Conservation (phyloP, 306 rosid genomes). For the Lathyrus oleraceus region DNA sequence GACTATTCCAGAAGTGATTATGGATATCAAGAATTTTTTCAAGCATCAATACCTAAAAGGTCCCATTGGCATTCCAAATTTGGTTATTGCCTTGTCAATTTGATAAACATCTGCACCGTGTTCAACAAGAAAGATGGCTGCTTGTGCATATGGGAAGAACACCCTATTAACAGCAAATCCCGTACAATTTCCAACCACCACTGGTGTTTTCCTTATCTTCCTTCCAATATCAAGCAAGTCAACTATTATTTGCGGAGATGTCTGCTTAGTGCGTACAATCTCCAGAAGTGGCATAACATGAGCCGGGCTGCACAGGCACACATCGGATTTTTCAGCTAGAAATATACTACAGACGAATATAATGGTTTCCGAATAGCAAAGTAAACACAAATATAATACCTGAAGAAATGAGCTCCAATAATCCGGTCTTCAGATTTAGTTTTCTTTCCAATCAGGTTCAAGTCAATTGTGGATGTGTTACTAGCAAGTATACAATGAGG, state of each 20-base stretch:
- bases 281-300: constrained; percentile 97
- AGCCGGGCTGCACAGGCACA: constrained; percentile 76
- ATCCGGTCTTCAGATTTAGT: constrained; percentile 77
- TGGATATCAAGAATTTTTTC: constrained; percentile 7
- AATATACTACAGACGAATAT: not conserved
- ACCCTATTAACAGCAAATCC: constrained; percentile 96
- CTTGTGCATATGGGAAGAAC: constrained; percentile 91
- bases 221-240: constrained; percentile 80
- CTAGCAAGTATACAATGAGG: constrained; percentile 90
- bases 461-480: constrained; percentile 96
- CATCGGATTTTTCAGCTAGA: constrained; percentile 25
- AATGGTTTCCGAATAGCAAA: not conserved
- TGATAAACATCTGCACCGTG: constrained; percentile 81
- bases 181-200: constrained; percentile 96
- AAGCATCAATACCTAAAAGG: constrained; percentile 76
- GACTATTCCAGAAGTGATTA: constrained; percentile 23
- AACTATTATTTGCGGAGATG: constrained; percentile 83
- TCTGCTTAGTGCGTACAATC: constrained; percentile 79
- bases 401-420: constrained; percentile 93
- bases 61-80: constrained; percentile 92
- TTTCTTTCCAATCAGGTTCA: constrained; percentile 83
- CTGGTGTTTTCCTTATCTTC: constrained; percentile 87
- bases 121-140: constrained; percentile 79
- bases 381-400: constrained; percentile 47
- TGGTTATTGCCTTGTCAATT: constrained; percentile 68